Conservation (phyloP, 1,284 basidiomycete species). For the Pyrrhoderma noxium region DNA sequence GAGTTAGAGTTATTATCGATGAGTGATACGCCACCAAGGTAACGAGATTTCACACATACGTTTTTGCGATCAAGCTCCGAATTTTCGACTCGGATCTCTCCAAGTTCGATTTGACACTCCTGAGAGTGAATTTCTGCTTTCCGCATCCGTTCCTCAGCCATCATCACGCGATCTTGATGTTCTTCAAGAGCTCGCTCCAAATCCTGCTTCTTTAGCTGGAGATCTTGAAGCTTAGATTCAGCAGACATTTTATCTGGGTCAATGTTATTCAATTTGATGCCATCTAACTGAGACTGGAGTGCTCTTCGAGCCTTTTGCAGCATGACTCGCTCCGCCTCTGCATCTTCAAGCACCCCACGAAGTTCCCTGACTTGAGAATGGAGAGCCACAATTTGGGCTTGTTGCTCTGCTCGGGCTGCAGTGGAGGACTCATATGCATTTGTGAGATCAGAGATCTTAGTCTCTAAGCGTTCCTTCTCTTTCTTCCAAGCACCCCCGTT, state of each 20-base stretch:
- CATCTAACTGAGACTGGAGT: constrained; percentile 71
- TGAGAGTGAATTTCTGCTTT: constrained; percentile 70
- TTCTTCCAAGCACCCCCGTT: constrained; percentile 77
- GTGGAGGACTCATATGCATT: constrained; percentile 74
- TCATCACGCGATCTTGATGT: constrained; percentile 63
- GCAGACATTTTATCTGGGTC: constrained; percentile 65
- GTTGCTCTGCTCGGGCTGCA: constrained; percentile 69
- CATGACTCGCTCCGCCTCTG: constrained; percentile 71
- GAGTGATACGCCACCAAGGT: constrained; percentile 1
- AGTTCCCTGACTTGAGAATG: constrained; percentile 83
- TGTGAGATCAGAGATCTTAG: constrained; percentile 69
- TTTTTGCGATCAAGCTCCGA: constrained; percentile 72
- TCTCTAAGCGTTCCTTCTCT: constrained; percentile 78
- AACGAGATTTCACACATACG: constrained; percentile 36
- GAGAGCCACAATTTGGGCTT: constrained; percentile 73
- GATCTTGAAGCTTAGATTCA: constrained; percentile 66
- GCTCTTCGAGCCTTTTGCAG: constrained; percentile 78
- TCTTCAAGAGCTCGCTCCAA: constrained; percentile 74
- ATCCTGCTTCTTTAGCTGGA: constrained; percentile 74
- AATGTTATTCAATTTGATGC: constrained; percentile 68
- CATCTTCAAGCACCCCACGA: constrained; percentile 72
- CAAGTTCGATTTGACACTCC: constrained; percentile 69
- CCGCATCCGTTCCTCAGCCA: constrained; percentile 72
- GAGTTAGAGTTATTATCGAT: constrained; percentile 2
- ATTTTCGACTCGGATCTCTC: constrained; percentile 69